Percentiles rank a stretch among this genome's conserved stretches.
These are phyloP conservation scores for Delonix regia DNA, from an alignment of 306 rosid species.

Conservation along the genomic window DNA sequence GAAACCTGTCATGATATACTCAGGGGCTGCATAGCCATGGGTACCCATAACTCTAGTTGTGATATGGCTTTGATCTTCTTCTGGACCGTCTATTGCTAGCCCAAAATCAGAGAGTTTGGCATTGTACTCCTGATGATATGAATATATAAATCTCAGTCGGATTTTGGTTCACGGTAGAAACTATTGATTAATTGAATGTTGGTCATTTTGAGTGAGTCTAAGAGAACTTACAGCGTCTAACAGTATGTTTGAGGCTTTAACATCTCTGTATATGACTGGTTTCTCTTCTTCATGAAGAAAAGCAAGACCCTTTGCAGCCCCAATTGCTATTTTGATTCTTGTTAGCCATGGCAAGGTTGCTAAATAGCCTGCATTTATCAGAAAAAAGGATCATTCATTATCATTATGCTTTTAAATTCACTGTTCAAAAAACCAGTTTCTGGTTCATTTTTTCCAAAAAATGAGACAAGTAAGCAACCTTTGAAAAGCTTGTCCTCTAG, in stretches of 20 bases:
- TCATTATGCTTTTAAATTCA: background rate
- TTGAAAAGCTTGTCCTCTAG: constrained; percentile 55
- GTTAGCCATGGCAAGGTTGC: constrained; percentile 67
- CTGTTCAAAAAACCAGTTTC: background rate
- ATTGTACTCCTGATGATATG: constrained; percentile 44
- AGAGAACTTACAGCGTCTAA: constrained; percentile 47
- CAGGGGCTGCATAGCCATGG: constrained; percentile 74
- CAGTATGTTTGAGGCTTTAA: constrained; percentile 71
- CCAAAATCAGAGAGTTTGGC: constrained; percentile 77
- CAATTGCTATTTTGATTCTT: constrained; percentile 66
- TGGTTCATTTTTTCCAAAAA: background rate
- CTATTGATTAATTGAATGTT: background rate
- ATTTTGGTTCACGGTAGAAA: background rate
- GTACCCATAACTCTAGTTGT: constrained; percentile 67
- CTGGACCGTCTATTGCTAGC: constrained; percentile 62
- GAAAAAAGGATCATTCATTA: background rate
- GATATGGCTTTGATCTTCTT: constrained; percentile 54
- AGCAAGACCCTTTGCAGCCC: constrained; percentile 65
- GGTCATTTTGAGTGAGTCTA: background rate
- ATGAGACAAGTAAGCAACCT: constrained; percentile 24
- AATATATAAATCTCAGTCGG: background rate
- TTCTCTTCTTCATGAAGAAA: constrained; percentile 67
- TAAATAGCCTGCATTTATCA: constrained; percentile 47
- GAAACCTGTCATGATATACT: constrained; percentile 66
- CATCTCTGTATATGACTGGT: constrained; percentile 67